Evolutionary conservation across 2,329 filamentous ascomycete genomes (phyloP).

Genomic region (Tympanopsis confertula): DNA sequence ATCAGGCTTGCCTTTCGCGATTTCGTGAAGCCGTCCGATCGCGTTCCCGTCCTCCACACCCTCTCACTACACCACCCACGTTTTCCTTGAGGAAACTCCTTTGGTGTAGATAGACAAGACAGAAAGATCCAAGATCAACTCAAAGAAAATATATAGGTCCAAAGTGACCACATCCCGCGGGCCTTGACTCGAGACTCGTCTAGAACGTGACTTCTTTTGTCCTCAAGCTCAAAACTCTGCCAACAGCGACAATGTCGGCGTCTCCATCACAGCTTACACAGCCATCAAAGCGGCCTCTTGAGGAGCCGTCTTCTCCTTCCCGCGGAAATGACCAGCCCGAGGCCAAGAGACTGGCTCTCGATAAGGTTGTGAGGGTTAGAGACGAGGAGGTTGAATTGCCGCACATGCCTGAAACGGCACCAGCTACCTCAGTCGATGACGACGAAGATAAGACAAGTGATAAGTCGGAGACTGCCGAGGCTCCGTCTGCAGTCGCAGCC

Average conservation of each 20-base stretch:
- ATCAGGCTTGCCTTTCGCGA: too few relatives aligned
- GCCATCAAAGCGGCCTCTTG: constrained; percentile 80
- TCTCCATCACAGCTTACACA: constrained; percentile 53
- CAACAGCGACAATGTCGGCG: constrained; percentile 58
- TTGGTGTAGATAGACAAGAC: too few relatives aligned
- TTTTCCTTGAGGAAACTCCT: too few relatives aligned
- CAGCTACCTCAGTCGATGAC: constrained; percentile 58
- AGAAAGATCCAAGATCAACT: too few relatives aligned
- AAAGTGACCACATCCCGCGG: too few relatives aligned
- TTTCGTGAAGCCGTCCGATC: too few relatives aligned
- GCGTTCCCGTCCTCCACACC: too few relatives aligned
- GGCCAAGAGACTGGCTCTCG: constrained; percentile 88
- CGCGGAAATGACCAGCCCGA: constrained; percentile 87
- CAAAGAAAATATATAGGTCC: too few relatives aligned
- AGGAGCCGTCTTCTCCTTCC: constrained; percentile 92
- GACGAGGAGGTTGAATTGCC: constrained; percentile 33
- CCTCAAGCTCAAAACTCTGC: too few relatives aligned
- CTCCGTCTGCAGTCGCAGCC: constrained; percentile 29
- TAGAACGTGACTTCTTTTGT: too few relatives aligned
- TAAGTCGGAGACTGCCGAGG: constrained; percentile 39
- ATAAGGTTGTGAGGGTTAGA: constrained; percentile 72
- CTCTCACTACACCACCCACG: too few relatives aligned
- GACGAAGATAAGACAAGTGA: constrained; percentile 46
- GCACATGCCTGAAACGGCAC: constrained; percentile 38
- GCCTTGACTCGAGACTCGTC: too few relatives aligned